Percentiles rank a stretch among this genome's conserved stretches.
Conservation (phyloP, 805 yeast species). For the Candida loeiensis region DNA sequence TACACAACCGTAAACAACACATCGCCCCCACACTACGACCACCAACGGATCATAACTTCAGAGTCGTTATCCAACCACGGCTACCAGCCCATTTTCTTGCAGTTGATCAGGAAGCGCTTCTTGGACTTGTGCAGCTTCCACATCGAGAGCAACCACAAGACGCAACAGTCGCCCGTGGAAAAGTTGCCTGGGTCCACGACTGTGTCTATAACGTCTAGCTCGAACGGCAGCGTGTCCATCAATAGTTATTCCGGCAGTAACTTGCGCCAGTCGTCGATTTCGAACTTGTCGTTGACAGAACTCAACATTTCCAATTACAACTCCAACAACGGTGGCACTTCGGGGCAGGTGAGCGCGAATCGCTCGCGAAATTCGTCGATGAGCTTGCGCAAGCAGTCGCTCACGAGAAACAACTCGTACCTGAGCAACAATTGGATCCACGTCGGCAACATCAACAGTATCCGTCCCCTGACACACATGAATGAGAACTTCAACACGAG, state of each 20-base stretch:
- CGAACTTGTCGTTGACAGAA: conserved; percentile 39
- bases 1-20: conserved; percentile 12
- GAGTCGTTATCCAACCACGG: conserved; percentile 30
- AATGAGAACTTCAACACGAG: conserved; percentile 25
- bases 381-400: conserved; percentile 40
- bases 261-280: conserved; percentile 37
- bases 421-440: conserved; percentile 39
- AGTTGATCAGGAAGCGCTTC: conserved; percentile 39
- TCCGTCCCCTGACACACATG: conserved; percentile 20
- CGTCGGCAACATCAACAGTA: conserved; percentile 39
- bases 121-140: conserved; percentile 34
- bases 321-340: conserved; percentile 10
- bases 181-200: conserved; percentile 25
- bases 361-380: conserved; percentile 36
- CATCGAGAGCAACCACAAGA: conserved; percentile 1
- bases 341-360: conserved; percentile 14
- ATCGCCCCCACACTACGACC: conserved; percentile 28
- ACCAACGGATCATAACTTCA: conserved; percentile 28
- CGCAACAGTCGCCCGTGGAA: conserved; percentile 8
- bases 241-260: conserved; percentile 10
- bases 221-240: conserved; percentile 11
- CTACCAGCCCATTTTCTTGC: conserved; percentile 38
- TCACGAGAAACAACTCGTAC: conserved; percentile 40
- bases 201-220: conserved; percentile 16
- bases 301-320: conserved; percentile 30